These are phyloP conservation scores for Phytophthora crassamura DNA, from an alignment of 352 stramenopile species.

Conservation along the genomic window DNA sequence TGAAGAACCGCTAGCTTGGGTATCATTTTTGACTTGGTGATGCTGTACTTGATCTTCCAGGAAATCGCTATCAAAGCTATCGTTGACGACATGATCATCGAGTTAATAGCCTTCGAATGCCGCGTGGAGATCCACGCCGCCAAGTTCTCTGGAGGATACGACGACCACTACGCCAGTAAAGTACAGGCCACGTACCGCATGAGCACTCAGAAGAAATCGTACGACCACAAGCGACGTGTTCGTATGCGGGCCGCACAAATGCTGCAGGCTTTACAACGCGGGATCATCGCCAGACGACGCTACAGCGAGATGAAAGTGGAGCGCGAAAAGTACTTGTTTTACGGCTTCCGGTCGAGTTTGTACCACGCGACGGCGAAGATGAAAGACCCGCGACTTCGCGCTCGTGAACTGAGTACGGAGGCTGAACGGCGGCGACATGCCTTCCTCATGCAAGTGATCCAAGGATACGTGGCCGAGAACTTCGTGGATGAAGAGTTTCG, in stretches of 20 bases:
- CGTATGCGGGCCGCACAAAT: constrained; percentile 61
- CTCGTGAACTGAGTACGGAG: constrained; percentile 42
- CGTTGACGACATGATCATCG: constrained; percentile 64
- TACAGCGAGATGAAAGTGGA: constrained; percentile 68
- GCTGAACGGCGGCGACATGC: constrained; percentile 53
- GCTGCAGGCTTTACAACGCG: constrained; percentile 73
- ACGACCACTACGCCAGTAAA: constrained; percentile 77
- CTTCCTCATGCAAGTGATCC: constrained; percentile 77
- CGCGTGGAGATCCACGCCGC: constrained; percentile 58
- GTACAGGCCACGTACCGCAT: constrained; percentile 76
- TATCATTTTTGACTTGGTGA: neutral
- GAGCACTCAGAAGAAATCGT: constrained; percentile 67
- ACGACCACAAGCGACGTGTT: constrained; percentile 49
- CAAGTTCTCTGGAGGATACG: constrained; percentile 65
- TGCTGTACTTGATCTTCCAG: constrained; percentile 18
- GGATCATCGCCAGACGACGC: constrained; percentile 57
- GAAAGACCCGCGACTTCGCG: constrained; percentile 53
- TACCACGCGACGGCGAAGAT: constrained; percentile 43
- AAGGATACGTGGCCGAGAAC: constrained; percentile 57
- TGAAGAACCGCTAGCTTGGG: neutral
- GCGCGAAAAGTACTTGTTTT: constrained; percentile 63
- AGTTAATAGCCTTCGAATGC: constrained; percentile 66
- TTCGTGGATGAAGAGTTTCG: constrained; percentile 45
- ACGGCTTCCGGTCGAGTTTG: constrained; percentile 71
- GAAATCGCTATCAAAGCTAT: constrained; percentile 58